These are phyloP conservation scores for Pythium folliculosum DNA, from an alignment of 352 stramenopile species.

Conservation along the genomic window DNA sequence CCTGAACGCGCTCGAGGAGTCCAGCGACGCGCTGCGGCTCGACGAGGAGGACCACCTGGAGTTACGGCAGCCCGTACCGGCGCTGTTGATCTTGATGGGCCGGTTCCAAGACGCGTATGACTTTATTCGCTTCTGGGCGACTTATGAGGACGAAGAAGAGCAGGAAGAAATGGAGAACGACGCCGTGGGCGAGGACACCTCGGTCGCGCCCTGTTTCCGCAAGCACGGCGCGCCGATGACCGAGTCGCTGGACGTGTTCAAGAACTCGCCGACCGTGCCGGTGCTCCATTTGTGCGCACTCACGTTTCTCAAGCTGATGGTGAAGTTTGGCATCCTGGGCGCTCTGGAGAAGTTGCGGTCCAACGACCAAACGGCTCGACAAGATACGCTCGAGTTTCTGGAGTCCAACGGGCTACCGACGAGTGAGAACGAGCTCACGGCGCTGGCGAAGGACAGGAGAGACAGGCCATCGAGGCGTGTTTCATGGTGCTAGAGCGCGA, in stretches of 20 bases:
- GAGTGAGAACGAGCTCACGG: neutral
- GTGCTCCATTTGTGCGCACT: conserved; percentile 1
- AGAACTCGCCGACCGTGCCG: neutral
- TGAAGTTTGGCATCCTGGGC: conserved; percentile 1
- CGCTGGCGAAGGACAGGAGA: neutral
- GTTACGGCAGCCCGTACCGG: neutral
- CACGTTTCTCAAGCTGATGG: conserved; percentile 13
- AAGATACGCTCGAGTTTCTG: neutral
- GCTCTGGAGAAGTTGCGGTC: conserved; percentile 2
- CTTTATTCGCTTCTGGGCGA: conserved; percentile 5
- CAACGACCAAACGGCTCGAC: neutral
- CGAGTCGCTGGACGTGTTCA: conserved; percentile 11
- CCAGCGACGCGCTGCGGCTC: conserved; percentile 2
- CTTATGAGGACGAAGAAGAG: neutral
- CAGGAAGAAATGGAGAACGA: neutral
- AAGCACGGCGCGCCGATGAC: conserved; percentile 4
- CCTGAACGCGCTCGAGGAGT: neutral
- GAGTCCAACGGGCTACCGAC: neutral
- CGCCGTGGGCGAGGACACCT: neutral
- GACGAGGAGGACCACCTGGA: conserved; percentile 6
- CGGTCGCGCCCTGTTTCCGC: conserved; percentile 9
- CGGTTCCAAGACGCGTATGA: conserved; percentile 1
- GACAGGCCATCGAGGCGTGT: neutral
- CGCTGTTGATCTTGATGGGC: neutral
- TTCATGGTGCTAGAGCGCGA: neutral